Conservation (phyloP, 148 eudicot genomes). For the Amaranthus palmeri region DNA sequence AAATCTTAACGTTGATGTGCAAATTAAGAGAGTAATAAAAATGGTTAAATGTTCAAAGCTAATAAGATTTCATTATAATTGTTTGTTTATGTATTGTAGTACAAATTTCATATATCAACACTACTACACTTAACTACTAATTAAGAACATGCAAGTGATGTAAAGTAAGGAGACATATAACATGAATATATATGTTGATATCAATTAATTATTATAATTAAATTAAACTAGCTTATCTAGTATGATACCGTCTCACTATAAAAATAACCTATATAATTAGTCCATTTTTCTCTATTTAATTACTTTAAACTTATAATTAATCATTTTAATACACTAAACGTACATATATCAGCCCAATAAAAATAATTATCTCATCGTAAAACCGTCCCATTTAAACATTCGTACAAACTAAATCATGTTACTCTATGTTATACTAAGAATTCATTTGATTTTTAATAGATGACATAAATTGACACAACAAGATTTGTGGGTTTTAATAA, state of each 20-base stretch:
- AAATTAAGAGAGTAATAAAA: neutral
- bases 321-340: no score
- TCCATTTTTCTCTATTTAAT: no score
- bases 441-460: neutral
- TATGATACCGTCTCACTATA: no score
- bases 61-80: conserved; percentile 5
- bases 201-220: neutral
- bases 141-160: conserved; percentile 12
- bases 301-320: no score
- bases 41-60: conserved; percentile 4
- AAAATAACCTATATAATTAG: no score
- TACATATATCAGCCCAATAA: no score
- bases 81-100: conserved; percentile 1
- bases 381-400: no score
- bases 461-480: neutral
- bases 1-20: no score
- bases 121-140: neutral
- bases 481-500: neutral
- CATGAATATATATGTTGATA: neutral
- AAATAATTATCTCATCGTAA: no score
- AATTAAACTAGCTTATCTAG: neutral
- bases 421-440: neutral
- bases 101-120: neutral
- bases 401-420: no score
- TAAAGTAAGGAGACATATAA: conserved; percentile 12